A percentile compares a stretch with the other conserved stretches of the same genome.
Evolutionary conservation across 176 grass and related monocot genomes (phyloP).

Genomic region (Pontederia crassipes): DNA sequence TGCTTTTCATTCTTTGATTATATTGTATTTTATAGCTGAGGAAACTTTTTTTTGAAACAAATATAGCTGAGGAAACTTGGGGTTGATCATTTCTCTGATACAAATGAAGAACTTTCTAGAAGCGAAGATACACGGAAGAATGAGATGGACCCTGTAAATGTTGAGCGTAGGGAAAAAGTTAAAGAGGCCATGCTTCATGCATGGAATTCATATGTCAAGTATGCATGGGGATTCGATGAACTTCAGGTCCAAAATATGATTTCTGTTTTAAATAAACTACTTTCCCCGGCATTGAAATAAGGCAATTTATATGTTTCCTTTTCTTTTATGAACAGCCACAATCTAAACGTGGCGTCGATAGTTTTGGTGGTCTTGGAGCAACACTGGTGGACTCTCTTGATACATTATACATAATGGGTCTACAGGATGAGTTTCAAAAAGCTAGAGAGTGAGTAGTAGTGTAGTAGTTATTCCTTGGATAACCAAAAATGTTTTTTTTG

Average conservation of each 20-base stretch:
- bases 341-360: slow-evolving; percentile 74
- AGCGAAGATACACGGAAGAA: slow-evolving; percentile 23
- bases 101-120: slow-evolving; percentile 7
- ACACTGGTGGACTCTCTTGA: slow-evolving; percentile 90
- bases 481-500: no score
- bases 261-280: not conserved
- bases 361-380: slow-evolving; percentile 95
- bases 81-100: slow-evolving; percentile 7
- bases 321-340: slow-evolving; percentile 53
- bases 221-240: slow-evolving; percentile 95
- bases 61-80: slow-evolving; percentile 69
- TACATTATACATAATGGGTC: slow-evolving; percentile 93
- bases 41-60: no score
- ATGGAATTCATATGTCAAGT: slow-evolving; percentile 91
- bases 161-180: slow-evolving; percentile 81
- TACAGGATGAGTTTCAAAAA: slow-evolving; percentile 91
- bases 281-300: not conserved
- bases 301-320: not conserved
- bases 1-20: not conserved
- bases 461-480: slow-evolving; percentile 1
- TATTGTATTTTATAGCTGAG: slow-evolving; percentile 37
- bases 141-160: slow-evolving; percentile 58
- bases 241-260: slow-evolving; percentile 45
- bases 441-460: slow-evolving; percentile 98
- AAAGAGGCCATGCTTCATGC: slow-evolving; percentile 94